A percentile compares a stretch with the other conserved stretches of the same genome.
Conservation (phyloP, 2,329 filamentous ascomycete genomes). For the Ceratocystis variospora region DNA sequence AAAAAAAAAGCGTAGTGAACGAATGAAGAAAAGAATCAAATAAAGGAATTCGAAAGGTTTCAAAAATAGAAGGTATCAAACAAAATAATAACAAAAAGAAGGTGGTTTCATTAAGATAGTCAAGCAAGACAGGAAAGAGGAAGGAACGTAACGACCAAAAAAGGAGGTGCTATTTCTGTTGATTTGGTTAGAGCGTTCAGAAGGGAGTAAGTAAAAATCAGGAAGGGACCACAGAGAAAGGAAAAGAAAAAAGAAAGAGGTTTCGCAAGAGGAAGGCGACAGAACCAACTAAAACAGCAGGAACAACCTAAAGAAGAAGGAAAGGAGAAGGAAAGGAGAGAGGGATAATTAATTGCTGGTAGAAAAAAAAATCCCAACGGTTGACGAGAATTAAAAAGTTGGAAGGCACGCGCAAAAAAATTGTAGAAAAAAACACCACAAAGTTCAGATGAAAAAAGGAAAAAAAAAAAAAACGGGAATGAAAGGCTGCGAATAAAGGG, state of each 20-base stretch:
- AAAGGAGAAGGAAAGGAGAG: background rate
- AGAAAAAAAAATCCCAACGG: background rate
- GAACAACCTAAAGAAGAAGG: background rate
- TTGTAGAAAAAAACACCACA: background rate
- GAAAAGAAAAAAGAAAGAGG: too few species aligned
- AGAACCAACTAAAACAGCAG: too few species aligned
- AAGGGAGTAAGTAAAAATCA: conserved; percentile 13
- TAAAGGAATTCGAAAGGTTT: background rate
- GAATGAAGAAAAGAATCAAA: conserved; percentile 10
- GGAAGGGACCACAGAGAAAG: background rate
- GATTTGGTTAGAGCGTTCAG: too few species aligned
- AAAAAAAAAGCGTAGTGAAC: conserved; percentile 2
- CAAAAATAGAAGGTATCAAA: conserved; percentile 6
- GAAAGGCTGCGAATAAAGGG: background rate
- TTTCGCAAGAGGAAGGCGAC: too few species aligned
- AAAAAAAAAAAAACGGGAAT: background rate
- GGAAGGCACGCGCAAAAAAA: background rate
- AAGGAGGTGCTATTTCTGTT: conserved; percentile 1
- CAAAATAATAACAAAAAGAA: conserved; percentile 10
- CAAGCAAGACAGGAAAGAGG: conserved; percentile 15
- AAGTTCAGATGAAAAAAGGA: background rate
- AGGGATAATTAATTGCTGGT: background rate
- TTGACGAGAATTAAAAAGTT: too few species aligned
- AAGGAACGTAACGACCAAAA: conserved; percentile 3
- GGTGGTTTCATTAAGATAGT: conserved; percentile 4